Percentiles rank a stretch among this genome's conserved stretches.
Conservation (phyloP, 495 filamentous ascomycete species). For the Aspergillus sparsus region DNA sequence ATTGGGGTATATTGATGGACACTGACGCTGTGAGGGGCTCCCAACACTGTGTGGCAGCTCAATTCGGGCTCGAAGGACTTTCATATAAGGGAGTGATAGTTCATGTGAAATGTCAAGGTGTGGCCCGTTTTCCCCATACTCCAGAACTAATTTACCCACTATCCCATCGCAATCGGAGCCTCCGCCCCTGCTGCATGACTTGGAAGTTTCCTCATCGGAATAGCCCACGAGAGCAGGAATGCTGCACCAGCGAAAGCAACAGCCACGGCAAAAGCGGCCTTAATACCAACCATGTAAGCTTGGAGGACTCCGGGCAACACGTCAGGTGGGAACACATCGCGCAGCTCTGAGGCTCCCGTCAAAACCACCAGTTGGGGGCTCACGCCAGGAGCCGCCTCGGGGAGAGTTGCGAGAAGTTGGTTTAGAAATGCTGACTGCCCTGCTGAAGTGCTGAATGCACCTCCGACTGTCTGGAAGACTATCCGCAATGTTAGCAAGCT, state of each 20-base stretch:
- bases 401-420: constrained; percentile 39
- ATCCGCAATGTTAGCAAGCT: neutral
- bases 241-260: neutral
- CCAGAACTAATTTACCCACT: too few relatives aligned
- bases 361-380: neutral
- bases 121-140: too few relatives aligned
- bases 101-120: too few relatives aligned
- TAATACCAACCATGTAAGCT: constrained; percentile 61
- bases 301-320: constrained; percentile 49
- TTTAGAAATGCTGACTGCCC: constrained; percentile 53
- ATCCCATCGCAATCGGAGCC: too few relatives aligned
- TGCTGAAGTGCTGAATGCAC: constrained; percentile 48
- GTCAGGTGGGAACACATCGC: constrained; percentile 42
- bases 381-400: constrained; percentile 36
- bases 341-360: constrained; percentile 55
- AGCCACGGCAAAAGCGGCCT: constrained; percentile 20
- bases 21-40: too few relatives aligned
- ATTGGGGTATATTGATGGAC: too few relatives aligned
- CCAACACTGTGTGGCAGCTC: too few relatives aligned
- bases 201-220: too few relatives aligned
- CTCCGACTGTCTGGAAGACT: constrained; percentile 30
- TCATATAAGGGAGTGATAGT: too few relatives aligned
- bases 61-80: too few relatives aligned
- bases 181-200: too few relatives aligned
- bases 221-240: too few relatives aligned